Evolutionary conservation across 1,284 basidiomycete genomes (phyloP).

Genomic region (Fereydounia khargensis): DNA sequence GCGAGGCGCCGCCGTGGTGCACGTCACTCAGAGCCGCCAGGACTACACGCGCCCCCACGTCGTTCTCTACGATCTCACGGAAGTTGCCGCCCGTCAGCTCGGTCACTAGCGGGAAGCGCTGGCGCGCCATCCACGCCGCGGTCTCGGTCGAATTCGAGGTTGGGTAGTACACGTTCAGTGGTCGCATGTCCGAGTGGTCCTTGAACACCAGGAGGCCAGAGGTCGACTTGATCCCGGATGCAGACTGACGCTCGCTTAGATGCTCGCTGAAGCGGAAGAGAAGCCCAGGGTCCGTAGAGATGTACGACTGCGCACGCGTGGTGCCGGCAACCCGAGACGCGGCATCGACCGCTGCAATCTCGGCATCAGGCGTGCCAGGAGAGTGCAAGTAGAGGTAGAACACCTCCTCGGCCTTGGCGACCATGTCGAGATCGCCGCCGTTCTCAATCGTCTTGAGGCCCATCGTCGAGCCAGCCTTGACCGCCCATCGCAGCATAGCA

Average conservation of each 20-base stretch:
- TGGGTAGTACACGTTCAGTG: slow-evolving; percentile 23
- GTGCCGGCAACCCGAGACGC: slow-evolving; percentile 17
- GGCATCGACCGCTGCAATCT: slow-evolving; percentile 15
- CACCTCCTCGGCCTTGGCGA: slow-evolving; percentile 35
- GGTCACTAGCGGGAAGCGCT: slow-evolving; percentile 37
- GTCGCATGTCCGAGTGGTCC: slow-evolving; percentile 29
- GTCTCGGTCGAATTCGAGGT: slow-evolving; percentile 2
- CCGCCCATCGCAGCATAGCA: slow-evolving; percentile 46
- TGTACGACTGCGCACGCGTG: slow-evolving; percentile 19
- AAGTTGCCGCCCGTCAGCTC: slow-evolving; percentile 44
- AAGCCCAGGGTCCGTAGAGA: slow-evolving; percentile 32
- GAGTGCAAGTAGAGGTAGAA: slow-evolving; percentile 46
- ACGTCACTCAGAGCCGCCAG: slow-evolving; percentile 44
- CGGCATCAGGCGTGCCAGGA: slow-evolving; percentile 14
- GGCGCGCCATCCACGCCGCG: slow-evolving; percentile 31
- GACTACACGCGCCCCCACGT: slow-evolving; percentile 31
- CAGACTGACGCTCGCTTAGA: background rate
- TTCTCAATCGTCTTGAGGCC: slow-evolving; percentile 24
- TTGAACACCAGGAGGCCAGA: slow-evolving; percentile 53
- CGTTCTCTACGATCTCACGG: slow-evolving; percentile 37
- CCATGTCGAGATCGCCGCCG: slow-evolving; percentile 11
- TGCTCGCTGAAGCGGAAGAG: slow-evolving; percentile 22
- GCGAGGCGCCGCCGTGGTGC: slow-evolving; percentile 14
- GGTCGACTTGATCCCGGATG: slow-evolving; percentile 7
- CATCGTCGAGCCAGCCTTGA: slow-evolving; percentile 33